Conservation (phyloP, 371 early-diverging fungal genomes). For the Mucor sp. region DNA sequence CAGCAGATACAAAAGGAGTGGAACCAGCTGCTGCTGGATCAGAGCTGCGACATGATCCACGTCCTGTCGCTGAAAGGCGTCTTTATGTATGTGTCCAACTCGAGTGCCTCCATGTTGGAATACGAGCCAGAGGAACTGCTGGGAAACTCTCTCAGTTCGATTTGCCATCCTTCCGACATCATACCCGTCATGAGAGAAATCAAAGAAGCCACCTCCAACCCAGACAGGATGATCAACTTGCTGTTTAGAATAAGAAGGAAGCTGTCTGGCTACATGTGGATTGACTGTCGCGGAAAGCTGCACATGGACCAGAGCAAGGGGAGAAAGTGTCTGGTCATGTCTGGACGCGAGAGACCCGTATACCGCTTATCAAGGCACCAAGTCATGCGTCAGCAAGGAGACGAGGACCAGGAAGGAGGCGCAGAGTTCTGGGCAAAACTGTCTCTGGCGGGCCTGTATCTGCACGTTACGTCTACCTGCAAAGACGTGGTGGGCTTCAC, state of each 20-base stretch:
- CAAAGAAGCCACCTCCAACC: constrained; percentile 35
- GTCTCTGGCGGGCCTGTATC: constrained; percentile 54
- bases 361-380: constrained; percentile 22
- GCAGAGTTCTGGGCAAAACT: constrained; percentile 58
- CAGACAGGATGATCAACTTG: constrained; percentile 38
- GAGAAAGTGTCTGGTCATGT: constrained; percentile 57
- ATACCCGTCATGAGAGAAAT: constrained; percentile 67
- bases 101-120: constrained; percentile 43
- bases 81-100: constrained; percentile 57
- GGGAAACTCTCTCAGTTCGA: constrained; percentile 52
- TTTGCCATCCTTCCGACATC: constrained; percentile 67
- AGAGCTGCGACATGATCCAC: constrained; percentile 53
- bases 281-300: constrained; percentile 57
- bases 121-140: constrained; percentile 54
- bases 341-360: constrained; percentile 48
- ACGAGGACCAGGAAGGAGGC: constrained; percentile 16
- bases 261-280: constrained; percentile 54
- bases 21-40: constrained; percentile 38
- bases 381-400: neutral
- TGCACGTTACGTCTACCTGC: constrained; percentile 41
- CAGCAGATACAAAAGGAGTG: constrained; percentile 29
- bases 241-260: constrained; percentile 56
- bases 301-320: constrained; percentile 56
- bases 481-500: constrained; percentile 37
- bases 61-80: constrained; percentile 63